These are phyloP conservation scores for Ceratocystis huliohia DNA, from an alignment of 2,329 filamentous ascomycete genomes.

Conservation along the genomic window DNA sequence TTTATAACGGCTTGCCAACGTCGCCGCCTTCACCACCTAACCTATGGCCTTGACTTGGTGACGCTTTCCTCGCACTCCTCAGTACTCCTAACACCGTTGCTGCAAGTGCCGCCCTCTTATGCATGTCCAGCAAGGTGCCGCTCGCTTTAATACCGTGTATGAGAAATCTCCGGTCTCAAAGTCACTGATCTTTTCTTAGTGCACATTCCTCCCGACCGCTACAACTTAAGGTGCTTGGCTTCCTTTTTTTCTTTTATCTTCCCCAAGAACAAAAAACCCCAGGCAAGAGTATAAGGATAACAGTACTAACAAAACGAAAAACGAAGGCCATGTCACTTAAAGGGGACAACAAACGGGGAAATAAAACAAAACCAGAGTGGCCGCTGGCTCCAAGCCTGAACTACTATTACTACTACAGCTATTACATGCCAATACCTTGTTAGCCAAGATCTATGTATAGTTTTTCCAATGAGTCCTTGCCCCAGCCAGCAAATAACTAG, in stretches of 20 bases:
- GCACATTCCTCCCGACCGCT: background rate
- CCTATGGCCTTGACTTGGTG: background rate
- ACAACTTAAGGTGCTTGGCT: background rate
- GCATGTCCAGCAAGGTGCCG: background rate
- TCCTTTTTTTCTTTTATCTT: background rate
- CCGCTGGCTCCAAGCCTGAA: too few species aligned
- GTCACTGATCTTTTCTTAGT: conserved; percentile 6
- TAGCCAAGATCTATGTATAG: background rate
- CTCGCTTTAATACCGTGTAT: background rate
- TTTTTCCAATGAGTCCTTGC: background rate
- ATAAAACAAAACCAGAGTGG: too few species aligned
- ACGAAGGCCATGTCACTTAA: too few species aligned
- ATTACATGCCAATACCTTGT: too few species aligned
- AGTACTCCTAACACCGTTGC: background rate
- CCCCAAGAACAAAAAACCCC: background rate
- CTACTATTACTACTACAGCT: too few species aligned
- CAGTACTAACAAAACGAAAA: too few species aligned
- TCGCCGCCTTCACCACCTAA: background rate
- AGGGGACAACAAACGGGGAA: too few species aligned
- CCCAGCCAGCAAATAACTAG: background rate
- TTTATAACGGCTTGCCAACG: background rate
- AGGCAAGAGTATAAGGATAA: background rate
- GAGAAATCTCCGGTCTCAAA: conserved; percentile 8
- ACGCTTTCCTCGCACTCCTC: background rate
- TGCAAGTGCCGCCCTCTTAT: background rate